Conservation (phyloP, 2,329 filamentous ascomycete species). For the Stachybotrys echinatus region DNA sequence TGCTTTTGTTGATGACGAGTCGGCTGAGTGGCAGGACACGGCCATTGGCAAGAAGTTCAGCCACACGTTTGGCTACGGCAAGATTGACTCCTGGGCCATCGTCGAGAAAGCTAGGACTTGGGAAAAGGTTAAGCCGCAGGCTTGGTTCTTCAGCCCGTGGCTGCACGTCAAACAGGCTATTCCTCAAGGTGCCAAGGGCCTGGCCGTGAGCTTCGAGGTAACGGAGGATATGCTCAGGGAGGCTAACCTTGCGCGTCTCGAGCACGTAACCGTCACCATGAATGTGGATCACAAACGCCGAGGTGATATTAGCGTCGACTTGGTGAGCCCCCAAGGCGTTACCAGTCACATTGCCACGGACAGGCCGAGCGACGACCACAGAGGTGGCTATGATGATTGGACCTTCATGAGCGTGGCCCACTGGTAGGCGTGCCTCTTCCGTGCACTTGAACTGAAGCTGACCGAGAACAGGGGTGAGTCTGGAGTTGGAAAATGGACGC, state of each 20-base stretch:
- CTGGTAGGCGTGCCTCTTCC: slow-evolving; percentile 54
- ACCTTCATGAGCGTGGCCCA: slow-evolving; percentile 98
- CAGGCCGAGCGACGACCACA: slow-evolving; percentile 62
- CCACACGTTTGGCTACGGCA: slow-evolving; percentile 93
- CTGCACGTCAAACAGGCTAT: slow-evolving; percentile 81
- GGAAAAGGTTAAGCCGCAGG: slow-evolving; percentile 87
- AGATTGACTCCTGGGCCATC: slow-evolving; percentile 81
- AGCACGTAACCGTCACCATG: slow-evolving; percentile 98
- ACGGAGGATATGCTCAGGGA: slow-evolving; percentile 73
- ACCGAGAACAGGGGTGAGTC: slow-evolving; percentile 65
- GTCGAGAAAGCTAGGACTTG: slow-evolving; percentile 83
- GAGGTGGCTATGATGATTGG: slow-evolving; percentile 82
- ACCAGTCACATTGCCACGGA: slow-evolving; percentile 78
- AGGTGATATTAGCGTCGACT: slow-evolving; percentile 87
- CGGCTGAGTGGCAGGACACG: slow-evolving; percentile 75
- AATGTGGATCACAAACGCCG: slow-evolving; percentile 83
- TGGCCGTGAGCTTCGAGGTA: slow-evolving; percentile 76
- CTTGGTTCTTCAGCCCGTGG: slow-evolving; percentile 93
- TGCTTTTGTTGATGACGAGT: slow-evolving; percentile 66
- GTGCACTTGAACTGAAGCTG: not conserved
- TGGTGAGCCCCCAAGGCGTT: slow-evolving; percentile 77
- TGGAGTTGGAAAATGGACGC: slow-evolving; percentile 83
- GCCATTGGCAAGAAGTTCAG: slow-evolving; percentile 81
- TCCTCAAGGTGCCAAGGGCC: slow-evolving; percentile 75
- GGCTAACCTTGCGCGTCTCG: slow-evolving; percentile 79